Conservation (phyloP, 805 yeast species). For the Kuraishia ogatae region DNA sequence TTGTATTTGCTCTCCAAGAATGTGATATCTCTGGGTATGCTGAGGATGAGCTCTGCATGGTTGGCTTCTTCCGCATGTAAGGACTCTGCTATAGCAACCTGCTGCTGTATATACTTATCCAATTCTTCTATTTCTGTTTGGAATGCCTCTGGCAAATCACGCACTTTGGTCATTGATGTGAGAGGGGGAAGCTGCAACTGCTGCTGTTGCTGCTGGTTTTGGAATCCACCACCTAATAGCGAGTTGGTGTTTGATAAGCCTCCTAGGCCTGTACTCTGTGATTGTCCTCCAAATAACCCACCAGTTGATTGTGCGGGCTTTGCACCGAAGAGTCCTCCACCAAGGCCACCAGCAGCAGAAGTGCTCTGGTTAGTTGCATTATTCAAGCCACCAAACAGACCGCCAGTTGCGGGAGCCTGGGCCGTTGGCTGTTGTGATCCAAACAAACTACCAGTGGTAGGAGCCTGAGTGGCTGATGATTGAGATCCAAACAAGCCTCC, state of each 20-base stretch:
- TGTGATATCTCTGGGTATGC: conserved; percentile 66
- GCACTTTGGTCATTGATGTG: conserved; percentile 68
- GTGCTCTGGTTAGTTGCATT: conserved; percentile 10
- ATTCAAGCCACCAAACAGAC: conserved; percentile 22
- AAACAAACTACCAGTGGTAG: conserved; percentile 19
- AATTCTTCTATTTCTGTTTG: conserved; percentile 63
- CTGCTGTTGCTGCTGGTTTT: conserved; percentile 8
- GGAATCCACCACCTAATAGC: conserved; percentile 11
- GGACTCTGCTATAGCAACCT: conserved; percentile 63
- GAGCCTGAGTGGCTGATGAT: conserved; percentile 6
- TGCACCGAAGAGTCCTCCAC: conserved; percentile 9
- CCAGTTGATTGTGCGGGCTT: conserved; percentile 6
- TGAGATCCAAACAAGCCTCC: conserved; percentile 21
- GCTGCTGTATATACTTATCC: conserved; percentile 65
- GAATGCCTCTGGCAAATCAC: conserved; percentile 63
- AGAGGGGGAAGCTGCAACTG: conserved; percentile 39
- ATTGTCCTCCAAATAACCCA: conserved; percentile 16
- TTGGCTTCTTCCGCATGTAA: conserved; percentile 52
- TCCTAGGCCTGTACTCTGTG: conserved; percentile 6
- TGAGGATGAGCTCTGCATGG: conserved; percentile 54
- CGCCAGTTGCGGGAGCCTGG: conserved; percentile 14
- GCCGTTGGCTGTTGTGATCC: conserved; percentile 9
- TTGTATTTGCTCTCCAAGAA: conserved; percentile 53
- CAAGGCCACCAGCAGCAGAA: conserved; percentile 2
- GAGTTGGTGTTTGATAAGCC: background rate